Conservation (phyloP, 495 filamentous ascomycete species). For the Durotheca rogersii region DNA sequence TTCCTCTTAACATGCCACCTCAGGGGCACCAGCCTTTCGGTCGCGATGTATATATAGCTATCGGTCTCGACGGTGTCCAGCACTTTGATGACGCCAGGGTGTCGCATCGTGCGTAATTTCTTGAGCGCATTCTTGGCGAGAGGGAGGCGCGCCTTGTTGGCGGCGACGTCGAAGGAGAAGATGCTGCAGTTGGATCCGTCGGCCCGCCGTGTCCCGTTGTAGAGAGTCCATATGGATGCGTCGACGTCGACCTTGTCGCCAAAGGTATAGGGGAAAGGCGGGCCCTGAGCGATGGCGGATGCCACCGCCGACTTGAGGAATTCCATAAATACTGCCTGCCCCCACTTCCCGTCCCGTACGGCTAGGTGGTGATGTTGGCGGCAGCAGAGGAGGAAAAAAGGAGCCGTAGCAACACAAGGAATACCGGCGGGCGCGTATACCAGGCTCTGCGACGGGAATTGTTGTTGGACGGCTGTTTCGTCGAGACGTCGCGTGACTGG, state of each 20-base stretch:
- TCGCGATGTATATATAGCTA: slow-evolving; percentile 89
- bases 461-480: too few species aligned
- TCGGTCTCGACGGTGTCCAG: slow-evolving; percentile 96
- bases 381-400: background rate
- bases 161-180: slow-evolving; percentile 85
- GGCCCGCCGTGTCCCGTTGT: slow-evolving; percentile 90
- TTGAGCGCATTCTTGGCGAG: slow-evolving; percentile 90
- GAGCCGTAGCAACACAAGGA: background rate
- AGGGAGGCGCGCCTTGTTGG: slow-evolving; percentile 76
- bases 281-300: slow-evolving; percentile 92
- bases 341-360: slow-evolving; percentile 29
- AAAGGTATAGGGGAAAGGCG: slow-evolving; percentile 85
- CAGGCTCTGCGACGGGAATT: background rate
- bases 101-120: slow-evolving; percentile 86
- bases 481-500: too few species aligned
- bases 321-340: too few species aligned
- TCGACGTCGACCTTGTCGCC: slow-evolving; percentile 87
- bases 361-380: background rate
- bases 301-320: slow-evolving; percentile 97
- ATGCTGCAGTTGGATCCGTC: slow-evolving; percentile 92
- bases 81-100: slow-evolving; percentile 91
- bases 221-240: slow-evolving; percentile 86
- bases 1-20: slow-evolving; percentile 83
- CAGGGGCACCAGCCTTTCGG: slow-evolving; percentile 81
- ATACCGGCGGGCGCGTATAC: background rate